These are phyloP conservation scores for Globisporangium acanthophoron DNA, from an alignment of 352 stramenopile genomes.

Conservation along the genomic window DNA sequence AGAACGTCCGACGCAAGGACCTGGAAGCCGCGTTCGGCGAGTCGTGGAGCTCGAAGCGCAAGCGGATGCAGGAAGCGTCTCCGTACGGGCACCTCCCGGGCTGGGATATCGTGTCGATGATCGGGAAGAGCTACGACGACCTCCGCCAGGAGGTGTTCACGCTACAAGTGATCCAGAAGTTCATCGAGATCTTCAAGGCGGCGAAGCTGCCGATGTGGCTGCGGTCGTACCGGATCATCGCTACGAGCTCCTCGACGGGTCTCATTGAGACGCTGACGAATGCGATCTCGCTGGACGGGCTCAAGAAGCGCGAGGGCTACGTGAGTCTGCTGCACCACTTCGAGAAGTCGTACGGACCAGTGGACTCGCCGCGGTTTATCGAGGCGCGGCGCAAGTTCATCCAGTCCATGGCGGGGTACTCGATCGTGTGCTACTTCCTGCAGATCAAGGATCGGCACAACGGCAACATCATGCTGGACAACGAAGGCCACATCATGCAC, in stretches of 20 bases:
- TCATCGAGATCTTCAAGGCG: constrained; percentile 95
- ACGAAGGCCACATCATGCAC: constrained; percentile 97
- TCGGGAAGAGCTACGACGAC: constrained; percentile 99
- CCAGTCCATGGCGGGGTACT: constrained; percentile 96
- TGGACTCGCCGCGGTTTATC: constrained; percentile 83
- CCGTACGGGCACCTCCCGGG: constrained; percentile 83
- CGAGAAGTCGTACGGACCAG: constrained; percentile 91
- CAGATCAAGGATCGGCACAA: constrained; percentile 99
- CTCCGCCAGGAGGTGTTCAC: constrained; percentile 99
- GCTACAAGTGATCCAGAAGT: constrained; percentile 97
- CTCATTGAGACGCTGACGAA: constrained; percentile 98
- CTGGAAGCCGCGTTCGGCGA: constrained; percentile 92
- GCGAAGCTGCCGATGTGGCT: constrained; percentile 94
- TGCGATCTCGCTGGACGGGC: constrained; percentile 95
- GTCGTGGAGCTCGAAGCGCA: constrained; percentile 93
- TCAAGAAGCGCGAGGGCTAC: constrained; percentile 97
- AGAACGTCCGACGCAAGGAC: constrained; percentile 75
- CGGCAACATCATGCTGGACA: constrained; percentile 99
- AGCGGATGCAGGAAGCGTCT: constrained; percentile 83
- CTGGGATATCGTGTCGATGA: constrained; percentile 95
- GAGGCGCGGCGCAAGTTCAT: constrained; percentile 96
- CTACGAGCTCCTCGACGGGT: constrained; percentile 92
- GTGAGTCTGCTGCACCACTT: constrained; percentile 94
- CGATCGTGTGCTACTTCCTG: constrained; percentile 97
- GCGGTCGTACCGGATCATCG: constrained; percentile 96